Evolutionary conservation across 176 grass and related monocot genomes (phyloP), one percentile per base, ranked within the genome.

Genomic region (Hsuehochloa calcarea): DNA sequence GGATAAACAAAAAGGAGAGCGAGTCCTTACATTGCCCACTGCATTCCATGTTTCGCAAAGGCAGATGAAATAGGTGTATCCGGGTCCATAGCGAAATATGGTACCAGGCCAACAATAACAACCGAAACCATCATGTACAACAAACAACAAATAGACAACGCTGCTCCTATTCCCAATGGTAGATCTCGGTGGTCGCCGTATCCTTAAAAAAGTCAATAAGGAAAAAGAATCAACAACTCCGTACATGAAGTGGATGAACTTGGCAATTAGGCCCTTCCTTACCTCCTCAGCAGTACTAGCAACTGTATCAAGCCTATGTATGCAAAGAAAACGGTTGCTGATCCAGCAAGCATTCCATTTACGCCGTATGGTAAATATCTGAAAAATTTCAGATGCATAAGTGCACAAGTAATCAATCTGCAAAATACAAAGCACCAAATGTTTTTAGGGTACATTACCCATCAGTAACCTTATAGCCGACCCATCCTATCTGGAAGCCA

Each of bases 261-360:
- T 25, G 75, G 22, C 11, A 16, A 20, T 37, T 74, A 65, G 50
- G 61, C 44, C n/a, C 16, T 65, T 65, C 81, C 22, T 58, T 75
- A 99, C 93, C 93, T 99, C 96, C 87, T 99, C 96, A 81, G 93
- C 96, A 75, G 96, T 96, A 73, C 93, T 99, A 66, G 96, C 91
- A 83, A 99, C 93, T 59, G 86, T 85, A 86, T 99, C 96, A 99
- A 96, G 45, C 96, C 96, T 43, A 99, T 99, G 74, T 92, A 96
- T 81, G 93, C 92, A 92, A 99, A 99, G 91, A 99, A 99, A 83
- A 99, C 91, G 27, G 96, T 99, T 91, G 90, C 93, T 64, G 96
- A 95, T 70, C 96, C 96, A 69, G 91, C 91, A 90, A 99, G 88
- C 88, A 94, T 89, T 86, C 93, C 96, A 86, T 99, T 96, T 61